phyloP scores from a whole-genome alignment of 2,329 filamentous ascomycete genomes.

The Torrubiella hemipterigena region DNA sequence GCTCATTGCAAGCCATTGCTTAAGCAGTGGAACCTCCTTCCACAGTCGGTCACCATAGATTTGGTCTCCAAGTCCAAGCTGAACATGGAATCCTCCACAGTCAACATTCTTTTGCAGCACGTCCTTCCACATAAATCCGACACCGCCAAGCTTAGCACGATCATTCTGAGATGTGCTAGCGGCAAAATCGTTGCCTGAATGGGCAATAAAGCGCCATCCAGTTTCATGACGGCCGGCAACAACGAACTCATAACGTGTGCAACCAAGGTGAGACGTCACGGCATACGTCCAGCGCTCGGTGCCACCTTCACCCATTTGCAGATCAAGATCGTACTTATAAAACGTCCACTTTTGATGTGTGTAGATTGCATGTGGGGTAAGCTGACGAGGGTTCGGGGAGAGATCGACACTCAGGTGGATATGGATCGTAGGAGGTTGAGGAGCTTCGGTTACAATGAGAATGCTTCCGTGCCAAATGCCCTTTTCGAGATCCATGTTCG shows the following conservation, averaged over 20 bases:
- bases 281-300: slow-evolving; percentile 94
- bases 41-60: slow-evolving; percentile 92
- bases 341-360: slow-evolving; percentile 92
- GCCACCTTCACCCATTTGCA: slow-evolving; percentile 75
- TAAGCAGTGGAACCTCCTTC: slow-evolving; percentile 88
- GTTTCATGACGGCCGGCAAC: slow-evolving; percentile 83
- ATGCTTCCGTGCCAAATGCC: slow-evolving; percentile 91
- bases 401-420: slow-evolving; percentile 83
- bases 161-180: slow-evolving; percentile 79
- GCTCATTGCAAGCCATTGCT: slow-evolving; percentile 88
- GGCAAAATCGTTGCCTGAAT: slow-evolving; percentile 93
- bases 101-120: slow-evolving; percentile 95
- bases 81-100: slow-evolving; percentile 89
- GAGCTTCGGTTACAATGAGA: slow-evolving; percentile 79
- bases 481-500: slow-evolving; percentile 91
- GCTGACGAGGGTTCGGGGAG: slow-evolving; percentile 81
- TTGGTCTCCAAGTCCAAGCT: slow-evolving; percentile 84
- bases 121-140: slow-evolving; percentile 98
- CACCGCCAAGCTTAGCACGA: slow-evolving; percentile 70
- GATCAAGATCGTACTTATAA: slow-evolving; percentile 84
- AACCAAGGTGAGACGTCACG: slow-evolving; percentile 90
- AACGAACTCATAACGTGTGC: slow-evolving; percentile 95
- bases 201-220: slow-evolving; percentile 90
- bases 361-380: slow-evolving; percentile 71
- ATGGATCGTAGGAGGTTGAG: slow-evolving; percentile 90